Percentiles rank a stretch among this genome's conserved stretches.
phyloP scores from a whole-genome alignment of 192 early-diverging fungal species.

The Entomortierella beljakovae region DNA sequence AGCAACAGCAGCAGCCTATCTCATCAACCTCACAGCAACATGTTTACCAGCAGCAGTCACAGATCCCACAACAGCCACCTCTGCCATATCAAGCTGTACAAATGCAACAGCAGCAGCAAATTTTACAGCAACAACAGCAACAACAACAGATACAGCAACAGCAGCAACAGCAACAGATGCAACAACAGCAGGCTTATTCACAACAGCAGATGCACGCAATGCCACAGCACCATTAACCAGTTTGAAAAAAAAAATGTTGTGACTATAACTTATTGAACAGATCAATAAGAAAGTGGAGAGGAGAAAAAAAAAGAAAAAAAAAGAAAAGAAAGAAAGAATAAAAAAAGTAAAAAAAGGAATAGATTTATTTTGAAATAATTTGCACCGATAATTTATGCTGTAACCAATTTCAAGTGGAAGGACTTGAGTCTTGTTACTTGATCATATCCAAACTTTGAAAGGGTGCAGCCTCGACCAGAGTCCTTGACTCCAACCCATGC shows the following conservation, averaged over 20 bases:
- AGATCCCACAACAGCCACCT: slow-evolving; percentile 23
- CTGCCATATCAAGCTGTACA: slow-evolving; percentile 24
- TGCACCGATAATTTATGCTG: slow-evolving; percentile 15
- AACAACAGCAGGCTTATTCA: slow-evolving; percentile 24
- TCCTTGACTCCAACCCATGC: slow-evolving; percentile 85
- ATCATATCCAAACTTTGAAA: slow-evolving; percentile 80
- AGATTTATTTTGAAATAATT: neutral
- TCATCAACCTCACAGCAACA: slow-evolving; percentile 15
- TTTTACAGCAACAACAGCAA: slow-evolving; percentile 17
- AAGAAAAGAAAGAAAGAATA: neutral
- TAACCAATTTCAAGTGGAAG: slow-evolving; percentile 66
- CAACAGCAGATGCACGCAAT: slow-evolving; percentile 19
- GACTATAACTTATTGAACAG: too few species aligned
- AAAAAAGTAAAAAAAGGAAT: neutral
- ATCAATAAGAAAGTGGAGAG: neutral
- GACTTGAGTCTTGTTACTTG: slow-evolving; percentile 76
- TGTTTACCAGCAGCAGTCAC: slow-evolving; percentile 17
- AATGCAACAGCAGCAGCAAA: slow-evolving; percentile 48
- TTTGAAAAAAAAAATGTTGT: neutral
- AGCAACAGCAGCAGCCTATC: slow-evolving; percentile 25
- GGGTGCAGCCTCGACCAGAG: slow-evolving; percentile 75
- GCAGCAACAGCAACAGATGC: slow-evolving; percentile 12
- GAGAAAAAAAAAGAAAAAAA: neutral
- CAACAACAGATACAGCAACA: slow-evolving; percentile 13
- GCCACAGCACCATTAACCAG: slow-evolving; percentile 8